A percentile compares a stretch with the other conserved stretches of the same genome.
Conservation (phyloP, 2,329 filamentous ascomycete species). For the Periconia macrospinosa region DNA sequence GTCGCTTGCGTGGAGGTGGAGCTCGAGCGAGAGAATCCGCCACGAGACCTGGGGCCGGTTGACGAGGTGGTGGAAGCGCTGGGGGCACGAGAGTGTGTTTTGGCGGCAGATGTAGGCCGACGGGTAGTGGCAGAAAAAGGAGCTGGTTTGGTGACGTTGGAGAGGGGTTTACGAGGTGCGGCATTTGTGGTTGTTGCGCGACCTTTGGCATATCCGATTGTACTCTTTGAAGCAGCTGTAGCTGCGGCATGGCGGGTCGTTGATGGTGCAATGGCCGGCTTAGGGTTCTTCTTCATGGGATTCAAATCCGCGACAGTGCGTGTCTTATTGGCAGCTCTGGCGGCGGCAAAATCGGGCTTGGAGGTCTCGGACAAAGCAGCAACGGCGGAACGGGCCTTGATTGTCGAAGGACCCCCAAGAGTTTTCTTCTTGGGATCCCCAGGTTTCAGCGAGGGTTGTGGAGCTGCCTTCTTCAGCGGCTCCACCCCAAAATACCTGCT, state of each 20-base stretch:
- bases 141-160: constrained; percentile 37
- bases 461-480: constrained; percentile 29
- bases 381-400: constrained; percentile 56
- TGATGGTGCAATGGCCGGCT: constrained; percentile 48
- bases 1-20: constrained; percentile 36
- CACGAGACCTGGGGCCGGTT: constrained; percentile 15
- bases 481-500: constrained; percentile 32
- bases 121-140: constrained; percentile 26
- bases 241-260: constrained; percentile 62
- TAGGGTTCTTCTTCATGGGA: constrained; percentile 45
- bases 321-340: constrained; percentile 45
- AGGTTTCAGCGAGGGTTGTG: constrained; percentile 10
- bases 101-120: constrained; percentile 18
- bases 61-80: constrained; percentile 3
- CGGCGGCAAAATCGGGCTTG: constrained; percentile 43
- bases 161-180: constrained; percentile 38
- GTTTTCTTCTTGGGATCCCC: constrained; percentile 21
- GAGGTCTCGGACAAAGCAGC: constrained; percentile 41
- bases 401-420: constrained; percentile 49
- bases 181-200: constrained; percentile 56
- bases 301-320: constrained; percentile 37
- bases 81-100: constrained; percentile 17
- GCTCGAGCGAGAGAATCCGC: constrained; percentile 35
- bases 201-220: constrained; percentile 83
- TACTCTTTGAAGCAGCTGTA: constrained; percentile 72